Conservation (phyloP, 2,329 filamentous ascomycete genomes). For the Capronia americana region DNA sequence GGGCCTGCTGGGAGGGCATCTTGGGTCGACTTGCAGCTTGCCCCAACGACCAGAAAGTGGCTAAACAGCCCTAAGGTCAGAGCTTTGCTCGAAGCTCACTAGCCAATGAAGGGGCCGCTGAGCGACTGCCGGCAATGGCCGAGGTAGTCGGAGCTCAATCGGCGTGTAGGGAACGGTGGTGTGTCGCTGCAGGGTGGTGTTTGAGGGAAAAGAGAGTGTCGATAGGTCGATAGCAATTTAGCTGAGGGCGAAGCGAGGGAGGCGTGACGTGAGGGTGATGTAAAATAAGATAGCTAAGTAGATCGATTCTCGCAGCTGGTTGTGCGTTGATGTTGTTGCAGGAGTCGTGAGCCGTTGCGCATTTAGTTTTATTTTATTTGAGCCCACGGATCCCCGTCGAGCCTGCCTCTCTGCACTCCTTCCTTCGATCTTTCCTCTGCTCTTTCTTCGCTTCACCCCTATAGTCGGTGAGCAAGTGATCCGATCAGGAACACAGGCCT, state of each 20-base stretch:
- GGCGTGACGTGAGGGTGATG: conserved; percentile 13
- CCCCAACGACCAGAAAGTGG: conserved; percentile 1
- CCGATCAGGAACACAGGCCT: not conserved
- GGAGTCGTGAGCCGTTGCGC: not conserved
- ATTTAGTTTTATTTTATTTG: conserved; percentile 15
- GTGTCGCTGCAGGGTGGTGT: not conserved
- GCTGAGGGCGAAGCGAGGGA: conserved; percentile 5
- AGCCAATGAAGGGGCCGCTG: conserved; percentile 1
- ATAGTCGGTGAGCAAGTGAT: conserved; percentile 3
- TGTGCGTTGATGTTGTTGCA: conserved; percentile 3
- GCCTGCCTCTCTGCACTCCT: conserved; percentile 10
- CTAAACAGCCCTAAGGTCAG: conserved; percentile 3
- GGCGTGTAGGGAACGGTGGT: conserved; percentile 8
- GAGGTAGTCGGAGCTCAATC: conserved; percentile 32
- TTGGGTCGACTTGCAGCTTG: conserved; percentile 5
- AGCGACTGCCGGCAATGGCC: conserved; percentile 20
- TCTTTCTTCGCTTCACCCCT: not conserved
- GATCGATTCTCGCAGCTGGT: conserved; percentile 13
- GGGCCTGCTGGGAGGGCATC: conserved; percentile 25
- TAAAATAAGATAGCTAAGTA: conserved; percentile 15
- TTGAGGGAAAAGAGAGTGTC: conserved; percentile 9
- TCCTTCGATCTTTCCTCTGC: not conserved
- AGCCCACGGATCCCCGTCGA: conserved; percentile 10
- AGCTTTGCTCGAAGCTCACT: conserved; percentile 4
- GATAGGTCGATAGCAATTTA: conserved; percentile 15